Base-by-base conservation (phyloP, 148 eudicot species). In the Silene uniflora region DNA sequence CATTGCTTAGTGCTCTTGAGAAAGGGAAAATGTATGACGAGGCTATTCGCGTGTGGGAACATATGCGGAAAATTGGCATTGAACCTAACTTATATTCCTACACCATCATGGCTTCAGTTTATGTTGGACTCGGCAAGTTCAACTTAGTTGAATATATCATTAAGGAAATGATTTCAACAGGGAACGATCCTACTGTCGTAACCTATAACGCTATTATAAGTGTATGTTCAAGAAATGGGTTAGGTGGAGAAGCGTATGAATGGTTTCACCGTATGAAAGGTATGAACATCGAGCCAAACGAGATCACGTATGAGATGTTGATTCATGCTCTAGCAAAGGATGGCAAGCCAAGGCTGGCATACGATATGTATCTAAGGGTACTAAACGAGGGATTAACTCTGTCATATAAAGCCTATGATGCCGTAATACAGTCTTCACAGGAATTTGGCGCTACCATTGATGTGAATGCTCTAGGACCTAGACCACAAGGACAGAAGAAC, bases 141-240 rank as follows among this genome's bases (percentile, higher is more conserved):
- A 75, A 82, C 35, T 67, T 85, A 23, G 90, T 95, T 17, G 96
- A 95, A 29, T 74, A 81, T 6, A 82, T 92, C 61, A 83, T 95
- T n/a, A 52, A 74, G 67, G 91, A 90, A 75, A 95, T 95, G 99
- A 74, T 77, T 17, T 55, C 87, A 2, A 84, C 86, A 2, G 85
- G 86, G 74, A 77, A 83, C 55, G 77, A 85, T 69, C 92, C 93
- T 7, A 90, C 91, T 0, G 97, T 89, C 63, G 89, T 95, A 46
- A 95, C 99, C 11, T 95, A 86, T 83, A 95, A 95, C 44, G 99
- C 99, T 10, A 95, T 95, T 72, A 87, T 95, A 14, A 92, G 89
- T 72, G 88, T 76, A 3, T 95, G 97, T 72, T 87, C 85, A 11
- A 66, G 78, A 22, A 86, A 82, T 27, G 86, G 81, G 21, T 73